Evolutionary conservation across 2,329 filamentous ascomycete species (phyloP), one percentile per base, ranked within the genome.

Genomic region (Diaporthe sp.): DNA sequence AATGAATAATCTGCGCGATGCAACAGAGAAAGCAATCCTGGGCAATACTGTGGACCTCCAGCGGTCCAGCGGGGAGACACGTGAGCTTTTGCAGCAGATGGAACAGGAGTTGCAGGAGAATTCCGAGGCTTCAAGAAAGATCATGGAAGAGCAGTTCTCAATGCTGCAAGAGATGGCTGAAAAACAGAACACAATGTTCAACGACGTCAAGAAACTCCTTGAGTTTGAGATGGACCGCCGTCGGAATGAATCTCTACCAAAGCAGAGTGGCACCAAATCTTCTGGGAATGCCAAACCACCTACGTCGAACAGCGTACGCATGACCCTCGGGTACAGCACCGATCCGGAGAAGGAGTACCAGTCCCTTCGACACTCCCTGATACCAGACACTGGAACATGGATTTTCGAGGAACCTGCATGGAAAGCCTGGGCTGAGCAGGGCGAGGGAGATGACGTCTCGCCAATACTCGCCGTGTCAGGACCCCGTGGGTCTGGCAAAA

Each of bases 321-420:
- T 37, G 19, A 4, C 15, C n/a, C 28, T 49, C 28, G 61, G 42
- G 4, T 25, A 17, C 13, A 65, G 44, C 44, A 67, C 61, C 37
- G 61, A 51, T 37, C 61, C 61, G 12, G 44, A 67, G 4, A 67
- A 34, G 6, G 61, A 67, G 42, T 67, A 67, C 28, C 61, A 67
- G 28, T 22, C 19, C 10, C 61, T 67, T 34, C 60, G 9, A 5
- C 39, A 31, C 60, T 46, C 60, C 10, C 25, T 28, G 60, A 34
- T 65, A 65, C 60, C 39, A 15, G 60, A 65, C 19, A 65, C 60
- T 2, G 60, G 39, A 15, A 46, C 22, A 22, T 65, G 60, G 60
- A 46, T 65, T 4, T 65, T 65, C 42, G 60, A 65, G 22, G 39
- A 65, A 19, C 17, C 60, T 2, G 42, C 22, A 15, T 65, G 60